Conservation (phyloP, 139 green algal species). For the Picochlorum costavermella region DNA sequence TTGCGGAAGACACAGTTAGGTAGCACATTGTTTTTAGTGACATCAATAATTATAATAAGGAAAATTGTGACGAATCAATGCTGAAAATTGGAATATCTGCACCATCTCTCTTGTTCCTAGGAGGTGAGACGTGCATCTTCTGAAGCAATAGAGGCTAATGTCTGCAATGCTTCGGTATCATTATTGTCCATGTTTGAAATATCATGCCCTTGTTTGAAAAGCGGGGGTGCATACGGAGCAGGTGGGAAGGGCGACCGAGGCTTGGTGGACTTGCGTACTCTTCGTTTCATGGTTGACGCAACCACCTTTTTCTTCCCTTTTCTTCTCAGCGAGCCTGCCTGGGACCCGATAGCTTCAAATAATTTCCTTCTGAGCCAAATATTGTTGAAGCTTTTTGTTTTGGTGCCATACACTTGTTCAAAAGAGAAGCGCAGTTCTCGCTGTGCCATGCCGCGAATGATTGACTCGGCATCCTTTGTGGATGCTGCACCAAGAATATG, state of each 20-base stretch:
- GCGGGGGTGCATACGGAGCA: background rate
- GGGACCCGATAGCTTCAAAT: constrained; percentile 16
- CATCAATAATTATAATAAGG: background rate
- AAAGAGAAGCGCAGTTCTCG: constrained; percentile 23
- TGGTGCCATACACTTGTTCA: constrained; percentile 22
- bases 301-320: background rate
- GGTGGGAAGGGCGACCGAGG: background rate
- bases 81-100: too few relatives aligned
- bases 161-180: constrained; percentile 8
- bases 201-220: background rate
- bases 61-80: too few relatives aligned
- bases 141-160: constrained; percentile 5
- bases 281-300: background rate
- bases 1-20: constrained; percentile 30
- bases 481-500: constrained; percentile 14
- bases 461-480: constrained; percentile 17
- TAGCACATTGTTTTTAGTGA: background rate
- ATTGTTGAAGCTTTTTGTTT: constrained; percentile 37
- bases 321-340: background rate
- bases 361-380: constrained; percentile 37
- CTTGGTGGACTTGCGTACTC: background rate
- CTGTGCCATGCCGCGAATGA: constrained; percentile 27
- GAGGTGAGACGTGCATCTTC: background rate
- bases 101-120: background rate
- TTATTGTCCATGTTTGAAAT: background rate